Percentiles rank a stretch among this genome's conserved stretches.
Conservation (phyloP, 2,329 filamentous ascomycete species). For the Diaporthe destruens region DNA sequence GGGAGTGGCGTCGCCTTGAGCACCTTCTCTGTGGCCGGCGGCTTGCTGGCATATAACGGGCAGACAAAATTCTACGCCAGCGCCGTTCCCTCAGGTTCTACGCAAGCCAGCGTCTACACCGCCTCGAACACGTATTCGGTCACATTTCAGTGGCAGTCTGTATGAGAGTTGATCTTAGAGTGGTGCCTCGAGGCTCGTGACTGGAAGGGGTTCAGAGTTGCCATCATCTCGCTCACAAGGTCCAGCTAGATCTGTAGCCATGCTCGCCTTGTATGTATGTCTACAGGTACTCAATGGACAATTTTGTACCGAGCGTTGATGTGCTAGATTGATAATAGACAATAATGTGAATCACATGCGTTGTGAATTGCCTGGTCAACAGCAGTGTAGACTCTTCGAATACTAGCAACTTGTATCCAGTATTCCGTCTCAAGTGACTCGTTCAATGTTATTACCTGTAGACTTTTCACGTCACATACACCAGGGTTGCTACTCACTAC, state of each 20-base stretch:
- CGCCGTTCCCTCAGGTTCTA: constrained; percentile 7
- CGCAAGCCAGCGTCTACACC: constrained; percentile 21
- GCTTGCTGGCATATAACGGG: constrained; percentile 38
- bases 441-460: no score
- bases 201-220: not conserved
- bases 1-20: constrained; percentile 55
- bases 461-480: no score
- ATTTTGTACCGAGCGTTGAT: not conserved
- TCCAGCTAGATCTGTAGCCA: not conserved
- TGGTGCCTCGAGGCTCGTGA: not conserved
- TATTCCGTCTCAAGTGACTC: no score
- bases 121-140: constrained; percentile 29
- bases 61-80: constrained; percentile 37
- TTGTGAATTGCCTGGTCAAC: no score
- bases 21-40: constrained; percentile 33
- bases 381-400: no score
- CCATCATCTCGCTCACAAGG: not conserved
- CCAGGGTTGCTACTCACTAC: no score
- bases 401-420: no score
- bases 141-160: constrained; percentile 35
- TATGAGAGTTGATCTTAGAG: not conserved
- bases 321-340: not conserved
- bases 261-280: not conserved
- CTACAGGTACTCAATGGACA: no score
- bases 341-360: no score